These are phyloP conservation scores for Oryza glumipatula DNA, from an alignment of 176 grass and related monocot species.

Conservation along the genomic window DNA sequence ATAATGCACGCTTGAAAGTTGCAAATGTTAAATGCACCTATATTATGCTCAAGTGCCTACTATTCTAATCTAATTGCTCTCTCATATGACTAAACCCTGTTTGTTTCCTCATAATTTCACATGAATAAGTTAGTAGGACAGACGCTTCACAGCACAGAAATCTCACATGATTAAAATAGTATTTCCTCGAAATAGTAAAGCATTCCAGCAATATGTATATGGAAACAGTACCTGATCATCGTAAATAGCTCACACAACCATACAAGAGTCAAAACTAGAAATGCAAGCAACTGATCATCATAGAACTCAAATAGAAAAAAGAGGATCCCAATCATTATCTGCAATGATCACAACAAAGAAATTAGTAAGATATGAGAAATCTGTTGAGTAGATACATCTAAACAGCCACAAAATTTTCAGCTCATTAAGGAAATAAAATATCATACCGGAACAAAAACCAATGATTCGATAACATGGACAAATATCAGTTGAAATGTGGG, in stretches of 20 bases:
- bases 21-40: not conserved
- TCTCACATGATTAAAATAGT: not conserved
- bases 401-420: conserved; percentile 16
- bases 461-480: conserved; percentile 96
- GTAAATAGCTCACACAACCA: conserved; percentile 99
- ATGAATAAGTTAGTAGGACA: not conserved
- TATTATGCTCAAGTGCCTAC: not conserved
- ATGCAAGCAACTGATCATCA: conserved; percentile 91
- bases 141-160: not conserved
- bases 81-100: conserved; percentile 15
- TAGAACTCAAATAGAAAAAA: conserved; percentile 99
- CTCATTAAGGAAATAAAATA: conserved; percentile 18
- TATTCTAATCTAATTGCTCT: not conserved
- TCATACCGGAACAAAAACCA: conserved; percentile 98
- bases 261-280: conserved; percentile 95
- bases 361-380: conserved; percentile 29
- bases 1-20: conserved; percentile 15
- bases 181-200: conserved; percentile 11
- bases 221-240: conserved; percentile 86
- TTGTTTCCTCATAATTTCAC: conserved; percentile 3
- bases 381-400: not conserved
- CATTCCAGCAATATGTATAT: conserved; percentile 17
- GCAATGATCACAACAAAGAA: conserved; percentile 51
- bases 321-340: conserved; percentile 99
- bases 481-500: conserved; percentile 99